Evolutionary conservation across 2,329 filamentous ascomycete species (phyloP), one percentile per base, ranked within the genome.

Genomic region (Colletotrichum somersetense): DNA sequence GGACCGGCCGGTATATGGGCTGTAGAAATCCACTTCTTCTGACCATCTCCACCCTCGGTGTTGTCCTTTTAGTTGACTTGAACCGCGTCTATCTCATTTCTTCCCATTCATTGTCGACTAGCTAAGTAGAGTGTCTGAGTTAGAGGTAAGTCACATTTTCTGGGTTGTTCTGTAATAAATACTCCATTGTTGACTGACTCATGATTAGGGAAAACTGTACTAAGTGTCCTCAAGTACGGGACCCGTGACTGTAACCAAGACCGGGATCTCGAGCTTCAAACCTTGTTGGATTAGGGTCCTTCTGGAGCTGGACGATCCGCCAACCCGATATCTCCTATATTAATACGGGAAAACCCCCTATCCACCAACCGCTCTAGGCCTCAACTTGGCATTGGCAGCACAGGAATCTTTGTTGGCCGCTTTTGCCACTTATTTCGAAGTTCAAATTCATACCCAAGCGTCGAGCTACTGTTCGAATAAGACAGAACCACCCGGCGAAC

Each of bases 1-100:
- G n/a, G 35, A 53, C 52, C 50, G 62, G 55, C 38, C 26, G 33
- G 46, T 72, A 70, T 65, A 70, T 64, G 59, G 62, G n/a, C 33
- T 58, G 46, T 33, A 35, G 20, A 42, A 52, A 40, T 40, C 61
- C 66, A 44, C 55, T 56, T 20, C 38, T n/a, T 16, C 23, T 50
- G 16, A 8, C 33, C 26, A 12, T 35, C 20, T 57, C 40, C 53
- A 42, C 40, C 57, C 8, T 56, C n/a, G 18, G 18, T 50, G 20
- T n/a, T 55, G 40, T 53, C 16, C n/a, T 30, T 52, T 30, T 16
- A 38, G 33, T 63, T 50, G 23, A 56, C 18, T 16, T 42, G 38
- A 16, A 38, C 40, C 26, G 12, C 50, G 26, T 30, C 38, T 11
- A 18, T 26, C 44, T 52, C 35, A 4, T 18, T 10, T 16, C 20